These are phyloP conservation scores for Zygoascus bituminiphila DNA, from an alignment of 805 yeast genomes.

Conservation along the genomic window DNA sequence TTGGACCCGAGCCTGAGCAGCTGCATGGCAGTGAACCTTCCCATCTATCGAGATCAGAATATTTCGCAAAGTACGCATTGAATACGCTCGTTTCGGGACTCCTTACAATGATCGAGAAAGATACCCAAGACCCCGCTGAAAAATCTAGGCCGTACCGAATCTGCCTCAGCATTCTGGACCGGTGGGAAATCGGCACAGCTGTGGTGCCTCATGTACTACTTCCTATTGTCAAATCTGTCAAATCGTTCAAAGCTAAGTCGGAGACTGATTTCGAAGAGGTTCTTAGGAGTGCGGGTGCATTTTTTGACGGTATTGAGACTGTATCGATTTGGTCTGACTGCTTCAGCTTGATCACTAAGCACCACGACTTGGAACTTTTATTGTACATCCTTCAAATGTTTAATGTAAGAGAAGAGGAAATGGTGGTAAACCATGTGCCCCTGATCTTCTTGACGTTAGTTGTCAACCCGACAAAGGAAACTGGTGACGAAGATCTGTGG, in stretches of 20 bases:
- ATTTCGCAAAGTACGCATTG: slow-evolving; percentile 53
- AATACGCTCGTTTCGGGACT: slow-evolving; percentile 46
- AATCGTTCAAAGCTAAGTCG: slow-evolving; percentile 6
- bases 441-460: slow-evolving; percentile 43
- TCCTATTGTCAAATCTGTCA: slow-evolving; percentile 43
- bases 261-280: slow-evolving; percentile 36
- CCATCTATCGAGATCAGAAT: slow-evolving; percentile 37
- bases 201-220: slow-evolving; percentile 62
- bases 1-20: slow-evolving; percentile 59
- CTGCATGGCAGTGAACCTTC: slow-evolving; percentile 5
- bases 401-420: slow-evolving; percentile 80
- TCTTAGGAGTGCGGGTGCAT: slow-evolving; percentile 50
- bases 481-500: slow-evolving; percentile 24
- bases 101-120: slow-evolving; percentile 34
- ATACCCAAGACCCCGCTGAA: slow-evolving; percentile 26
- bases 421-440: slow-evolving; percentile 70
- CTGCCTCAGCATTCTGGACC: slow-evolving; percentile 69
- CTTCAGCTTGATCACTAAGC: slow-evolving; percentile 34
- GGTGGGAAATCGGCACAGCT: slow-evolving; percentile 86
- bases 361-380: slow-evolving; percentile 39
- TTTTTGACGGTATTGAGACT: slow-evolving; percentile 85
- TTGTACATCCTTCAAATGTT: slow-evolving; percentile 55
- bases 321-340: slow-evolving; percentile 66
- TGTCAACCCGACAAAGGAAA: background rate
- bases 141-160: slow-evolving; percentile 50